These are phyloP conservation scores for Puccinia polysora DNA, from an alignment of 1,284 basidiomycete species.

Conservation along the genomic window DNA sequence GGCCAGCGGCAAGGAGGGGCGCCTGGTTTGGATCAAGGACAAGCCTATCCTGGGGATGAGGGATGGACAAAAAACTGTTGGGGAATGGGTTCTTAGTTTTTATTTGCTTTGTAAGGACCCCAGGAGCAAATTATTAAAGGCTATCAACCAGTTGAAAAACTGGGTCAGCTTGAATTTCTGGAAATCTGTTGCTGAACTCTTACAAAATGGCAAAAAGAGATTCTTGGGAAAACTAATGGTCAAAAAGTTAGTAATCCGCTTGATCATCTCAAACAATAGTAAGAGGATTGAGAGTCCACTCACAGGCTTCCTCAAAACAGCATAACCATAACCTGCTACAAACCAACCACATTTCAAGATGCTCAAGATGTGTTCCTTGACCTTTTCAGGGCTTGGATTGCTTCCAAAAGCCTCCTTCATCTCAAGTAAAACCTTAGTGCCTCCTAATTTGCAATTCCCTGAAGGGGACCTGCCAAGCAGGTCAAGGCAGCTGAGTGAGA, in stretches of 20 bases:
- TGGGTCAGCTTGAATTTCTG: constrained; percentile 67
- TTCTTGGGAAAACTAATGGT: constrained; percentile 58
- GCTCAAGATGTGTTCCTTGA: constrained; percentile 87
- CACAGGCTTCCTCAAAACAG: constrained; percentile 84
- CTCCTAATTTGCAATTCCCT: constrained; percentile 95
- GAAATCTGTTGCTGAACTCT: constrained; percentile 84
- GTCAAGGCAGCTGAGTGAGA: constrained; percentile 88
- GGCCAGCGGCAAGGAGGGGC: no score
- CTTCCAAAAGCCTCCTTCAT: constrained; percentile 81
- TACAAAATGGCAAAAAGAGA: constrained; percentile 94
- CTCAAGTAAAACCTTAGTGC: constrained; percentile 69
- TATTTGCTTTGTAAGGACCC: constrained; percentile 74
- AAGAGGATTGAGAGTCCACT: no score
- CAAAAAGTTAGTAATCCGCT: no score
- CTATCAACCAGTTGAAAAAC: constrained; percentile 81
- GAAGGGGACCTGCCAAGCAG: constrained; percentile 93
- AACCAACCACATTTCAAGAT: constrained; percentile 86
- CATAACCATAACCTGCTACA: constrained; percentile 91
- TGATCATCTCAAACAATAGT: no score
- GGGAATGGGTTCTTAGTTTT: constrained; percentile 59
- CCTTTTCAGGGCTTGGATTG: constrained; percentile 72
- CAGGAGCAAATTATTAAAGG: constrained; percentile 78
- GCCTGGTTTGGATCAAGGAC: no score
- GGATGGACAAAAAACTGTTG: no score
- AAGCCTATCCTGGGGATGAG: no score